phyloP scores from a whole-genome alignment of 2,329 filamentous ascomycete species.

The Exophiala dermatitidis region DNA sequence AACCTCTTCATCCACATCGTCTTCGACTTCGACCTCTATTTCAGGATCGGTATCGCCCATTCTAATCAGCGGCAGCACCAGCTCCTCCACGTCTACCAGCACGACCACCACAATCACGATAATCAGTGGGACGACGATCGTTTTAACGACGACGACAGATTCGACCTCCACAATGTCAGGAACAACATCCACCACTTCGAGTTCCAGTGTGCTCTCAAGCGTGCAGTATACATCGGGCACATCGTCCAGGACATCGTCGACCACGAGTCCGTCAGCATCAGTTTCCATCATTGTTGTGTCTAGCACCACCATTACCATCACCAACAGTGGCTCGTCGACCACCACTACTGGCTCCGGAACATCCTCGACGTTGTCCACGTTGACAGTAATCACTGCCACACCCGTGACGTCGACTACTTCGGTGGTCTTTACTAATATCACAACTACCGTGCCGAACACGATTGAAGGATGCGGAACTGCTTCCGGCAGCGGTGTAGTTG shows the following conservation, averaged over 20 bases:
- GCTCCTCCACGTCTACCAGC: slow-evolving; percentile 3
- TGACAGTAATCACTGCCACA: slow-evolving; percentile 15
- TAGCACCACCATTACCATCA: slow-evolving; percentile 20
- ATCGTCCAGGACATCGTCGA: neutral
- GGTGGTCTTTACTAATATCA: slow-evolving; percentile 4
- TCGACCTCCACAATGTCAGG: slow-evolving; percentile 4
- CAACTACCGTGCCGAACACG: slow-evolving; percentile 11
- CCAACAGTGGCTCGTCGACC: neutral
- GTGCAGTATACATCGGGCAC: slow-evolving; percentile 3
- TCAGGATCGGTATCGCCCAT: neutral
- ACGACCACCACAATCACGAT: slow-evolving; percentile 5
- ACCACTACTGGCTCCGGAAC: neutral
- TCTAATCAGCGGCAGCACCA: slow-evolving; percentile 2
- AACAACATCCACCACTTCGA: neutral
- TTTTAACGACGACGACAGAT: neutral
- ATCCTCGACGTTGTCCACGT: slow-evolving; percentile 6
- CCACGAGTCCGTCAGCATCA: neutral
- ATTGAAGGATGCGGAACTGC: slow-evolving; percentile 22
- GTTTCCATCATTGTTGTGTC: slow-evolving; percentile 19
- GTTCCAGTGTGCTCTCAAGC: slow-evolving; percentile 2
- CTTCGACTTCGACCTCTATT: neutral
- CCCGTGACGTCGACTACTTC: slow-evolving; percentile 1
- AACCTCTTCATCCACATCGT: neutral
- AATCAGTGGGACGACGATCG: slow-evolving; percentile 9
- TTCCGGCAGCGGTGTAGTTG: slow-evolving; percentile 19